Conservation (phyloP, 768 basidiomycete species). For the Auricularia sp. region DNA sequence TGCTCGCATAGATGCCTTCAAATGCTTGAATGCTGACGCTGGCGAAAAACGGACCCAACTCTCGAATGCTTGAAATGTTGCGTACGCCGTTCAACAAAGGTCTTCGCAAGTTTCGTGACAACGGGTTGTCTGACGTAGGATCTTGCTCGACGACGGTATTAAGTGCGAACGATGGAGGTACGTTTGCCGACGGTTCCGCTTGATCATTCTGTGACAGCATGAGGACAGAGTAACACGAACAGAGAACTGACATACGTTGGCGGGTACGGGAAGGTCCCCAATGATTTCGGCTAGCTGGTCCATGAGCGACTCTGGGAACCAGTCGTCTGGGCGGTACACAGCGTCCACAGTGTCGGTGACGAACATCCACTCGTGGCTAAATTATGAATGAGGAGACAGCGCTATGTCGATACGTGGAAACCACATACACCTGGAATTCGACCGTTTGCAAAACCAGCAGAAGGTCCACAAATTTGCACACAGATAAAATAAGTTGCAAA, state of each 20-base stretch:
- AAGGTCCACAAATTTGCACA: slow-evolving; percentile 89
- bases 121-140: slow-evolving; percentile 14
- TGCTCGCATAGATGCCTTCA: slow-evolving; percentile 69
- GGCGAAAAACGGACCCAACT: slow-evolving; percentile 86
- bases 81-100: slow-evolving; percentile 62
- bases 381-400: not conserved
- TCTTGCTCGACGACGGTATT: slow-evolving; percentile 15
- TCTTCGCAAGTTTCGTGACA: slow-evolving; percentile 49
- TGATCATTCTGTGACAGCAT: too few species aligned
- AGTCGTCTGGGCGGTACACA: slow-evolving; percentile 75
- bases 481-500: slow-evolving; percentile 71
- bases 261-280: slow-evolving; percentile 44
- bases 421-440: slow-evolving; percentile 86
- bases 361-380: slow-evolving; percentile 81
- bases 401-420: slow-evolving; percentile 9
- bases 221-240: not conserved
- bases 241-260: not conserved
- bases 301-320: slow-evolving; percentile 78
- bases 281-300: slow-evolving; percentile 83
- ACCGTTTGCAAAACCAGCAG: slow-evolving; percentile 89
- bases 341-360: slow-evolving; percentile 97
- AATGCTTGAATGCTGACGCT: slow-evolving; percentile 81
- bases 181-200: slow-evolving; percentile 4
- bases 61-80: slow-evolving; percentile 74
- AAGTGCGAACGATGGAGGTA: slow-evolving; percentile 20